Conservation (phyloP, 768 basidiomycete species). For the Mycena polygramma region DNA sequence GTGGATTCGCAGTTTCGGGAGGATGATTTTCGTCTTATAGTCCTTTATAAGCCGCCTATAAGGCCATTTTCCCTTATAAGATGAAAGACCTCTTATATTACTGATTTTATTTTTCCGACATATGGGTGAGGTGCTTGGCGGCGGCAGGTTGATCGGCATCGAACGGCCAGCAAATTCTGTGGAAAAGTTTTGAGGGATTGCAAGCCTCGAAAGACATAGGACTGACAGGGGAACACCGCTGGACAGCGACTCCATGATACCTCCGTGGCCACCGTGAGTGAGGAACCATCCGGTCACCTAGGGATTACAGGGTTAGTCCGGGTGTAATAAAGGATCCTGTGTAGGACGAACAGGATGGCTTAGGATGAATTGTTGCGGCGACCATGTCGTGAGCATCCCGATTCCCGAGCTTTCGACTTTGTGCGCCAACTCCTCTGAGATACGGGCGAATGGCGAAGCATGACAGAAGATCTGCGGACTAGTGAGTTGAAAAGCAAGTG, state of each 20-base stretch:
- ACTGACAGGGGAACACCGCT: constrained; percentile 19
- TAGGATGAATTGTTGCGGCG: constrained; percentile 18
- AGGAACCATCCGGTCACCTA: constrained; percentile 20
- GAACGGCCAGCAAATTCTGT: constrained; percentile 25
- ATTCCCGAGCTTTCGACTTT: constrained; percentile 2
- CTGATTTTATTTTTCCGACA: too few relatives aligned
- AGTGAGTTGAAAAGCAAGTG: neutral
- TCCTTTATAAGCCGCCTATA: too few relatives aligned
- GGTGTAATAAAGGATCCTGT: neutral
- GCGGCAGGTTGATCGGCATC: constrained; percentile 20
- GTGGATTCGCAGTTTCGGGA: too few relatives aligned
- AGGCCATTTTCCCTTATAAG: too few relatives aligned
- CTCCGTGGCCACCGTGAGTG: constrained; percentile 21
- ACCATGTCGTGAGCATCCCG: constrained; percentile 11
- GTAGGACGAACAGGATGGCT: constrained; percentile 15
- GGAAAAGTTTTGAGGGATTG: neutral
- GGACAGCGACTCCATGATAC: constrained; percentile 12
- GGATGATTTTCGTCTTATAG: too few relatives aligned
- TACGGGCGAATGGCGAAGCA: constrained; percentile 20
- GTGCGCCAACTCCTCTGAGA: neutral
- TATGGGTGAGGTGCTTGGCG: constrained; percentile 14
- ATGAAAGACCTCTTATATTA: too few relatives aligned
- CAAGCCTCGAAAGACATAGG: neutral
- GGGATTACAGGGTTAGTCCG: neutral
- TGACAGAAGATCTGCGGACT: constrained; percentile 13